Percentiles rank a stretch among this genome's conserved stretches.
Evolutionary conservation across 140 eudicot genomes (phyloP).

Genomic region (Anethum foeniculum): DNA sequence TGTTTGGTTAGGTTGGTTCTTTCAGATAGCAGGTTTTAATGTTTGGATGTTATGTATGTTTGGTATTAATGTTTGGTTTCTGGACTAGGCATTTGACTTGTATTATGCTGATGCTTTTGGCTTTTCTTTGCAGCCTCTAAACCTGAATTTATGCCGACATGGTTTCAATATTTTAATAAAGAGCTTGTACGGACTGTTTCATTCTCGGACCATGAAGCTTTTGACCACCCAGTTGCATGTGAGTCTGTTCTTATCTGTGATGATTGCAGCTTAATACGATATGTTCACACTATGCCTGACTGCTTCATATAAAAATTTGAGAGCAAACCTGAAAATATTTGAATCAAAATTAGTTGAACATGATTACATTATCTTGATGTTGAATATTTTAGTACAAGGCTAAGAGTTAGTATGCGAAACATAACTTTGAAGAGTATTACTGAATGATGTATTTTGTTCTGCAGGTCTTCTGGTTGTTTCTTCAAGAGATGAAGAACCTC

Average conservation of each 20-base stretch:
- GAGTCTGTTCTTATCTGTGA: conserved; percentile 15
- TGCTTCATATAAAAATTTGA: neutral
- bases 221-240: conserved; percentile 99
- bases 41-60: neutral
- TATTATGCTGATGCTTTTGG: conserved; percentile 5
- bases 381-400: neutral
- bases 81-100: conserved; percentile 9
- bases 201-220: conserved; percentile 93
- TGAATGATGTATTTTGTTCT: conserved; percentile 4
- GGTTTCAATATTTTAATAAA: conserved; percentile 76
- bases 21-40: too few species aligned
- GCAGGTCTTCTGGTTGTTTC: conserved; percentile 97
- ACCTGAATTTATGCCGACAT: conserved; percentile 61
- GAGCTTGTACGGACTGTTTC: conserved; percentile 75
- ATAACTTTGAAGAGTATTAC: neutral
- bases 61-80: neutral
- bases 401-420: neutral
- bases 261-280: neutral
- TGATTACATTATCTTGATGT: neutral
- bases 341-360: neutral
- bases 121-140: conserved; percentile 49
- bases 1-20: neutral
- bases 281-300: neutral
- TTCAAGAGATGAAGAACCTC: conserved; percentile 76
- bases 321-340: neutral